Evolutionary conservation across 2,329 filamentous ascomycete species (phyloP).

Genomic region (Gnomoniopsis sp.): DNA sequence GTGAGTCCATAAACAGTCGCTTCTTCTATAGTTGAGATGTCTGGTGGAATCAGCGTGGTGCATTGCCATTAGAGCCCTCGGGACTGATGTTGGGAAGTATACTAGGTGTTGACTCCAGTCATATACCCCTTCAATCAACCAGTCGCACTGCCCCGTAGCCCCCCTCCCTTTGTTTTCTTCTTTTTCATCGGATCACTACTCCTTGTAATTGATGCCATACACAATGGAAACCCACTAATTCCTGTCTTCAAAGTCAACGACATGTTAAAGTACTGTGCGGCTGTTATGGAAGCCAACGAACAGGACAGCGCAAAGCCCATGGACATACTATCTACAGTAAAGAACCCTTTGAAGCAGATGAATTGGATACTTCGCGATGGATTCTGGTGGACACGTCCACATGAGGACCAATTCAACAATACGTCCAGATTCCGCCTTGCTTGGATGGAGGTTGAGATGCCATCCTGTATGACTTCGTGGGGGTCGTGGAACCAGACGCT

Average conservation of each 20-base stretch:
- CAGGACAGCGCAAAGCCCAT: not conserved
- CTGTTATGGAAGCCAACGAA: not conserved
- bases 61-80: too few relatives aligned
- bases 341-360: not conserved
- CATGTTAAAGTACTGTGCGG: not conserved
- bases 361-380: not conserved
- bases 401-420: not conserved
- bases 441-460: not conserved
- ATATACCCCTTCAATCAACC: not conserved
- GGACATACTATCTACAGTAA: not conserved
- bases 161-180: not conserved
- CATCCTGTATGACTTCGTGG: not conserved
- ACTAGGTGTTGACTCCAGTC: not conserved
- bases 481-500: not conserved
- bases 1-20: not conserved
- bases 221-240: not conserved
- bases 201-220: not conserved
- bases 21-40: not conserved
- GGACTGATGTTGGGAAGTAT: too few relatives aligned
- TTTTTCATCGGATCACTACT: too few relatives aligned
- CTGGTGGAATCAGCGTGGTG: not conserved
- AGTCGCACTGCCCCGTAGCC: too few relatives aligned
- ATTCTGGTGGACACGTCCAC: not conserved
- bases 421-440: not conserved
- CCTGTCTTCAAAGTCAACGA: not conserved